Evolutionary conservation across 202 grass and related monocot genomes (phyloP), one percentile per base, ranked within the genome.

Genomic region (Setaria italica): DNA sequence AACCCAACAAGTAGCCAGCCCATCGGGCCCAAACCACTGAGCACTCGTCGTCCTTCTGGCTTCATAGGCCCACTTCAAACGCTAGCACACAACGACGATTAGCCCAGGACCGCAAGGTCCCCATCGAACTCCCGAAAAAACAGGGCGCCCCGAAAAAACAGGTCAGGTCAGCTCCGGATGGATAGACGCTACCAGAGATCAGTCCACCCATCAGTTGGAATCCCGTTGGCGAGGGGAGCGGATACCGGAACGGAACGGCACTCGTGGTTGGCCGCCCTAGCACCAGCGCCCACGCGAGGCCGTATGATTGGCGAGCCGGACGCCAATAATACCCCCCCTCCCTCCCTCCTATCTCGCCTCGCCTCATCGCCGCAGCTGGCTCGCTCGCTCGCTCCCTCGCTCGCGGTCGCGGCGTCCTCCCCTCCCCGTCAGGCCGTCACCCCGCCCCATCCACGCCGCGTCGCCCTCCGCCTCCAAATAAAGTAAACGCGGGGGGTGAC

Each of bases 381-480:
- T 32, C 85, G 7, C 41, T 34, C 43, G 6, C 43, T 10, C 43
- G 39, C 48, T 12, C 4, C 15, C 55, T 41, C 16, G 53, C 41
- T 67, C 60, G 71, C 82, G 60, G 72, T 43, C 82, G 82, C 72
- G 34, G 49, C 79, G 39, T 50, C 48, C 48, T 49, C 48, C 9
- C 55, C 49, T 32, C 78, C 29, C 74, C 62, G 72, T 25, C 25
- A 25, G 25, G 25, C 25, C 25, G 25, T 74, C 72, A 37, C 49
- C 32, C 71, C 48, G 30, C 37, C 41, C 25, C 83, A 84, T 80
- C 82, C 87, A 41, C 82, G 70, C 83, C 62, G 58, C 57, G 64
- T 85, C 83, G 37, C 47, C 47, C 65, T 49, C 78, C 41, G 37
- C 80, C 80, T 77, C 78, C 83, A 85, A 88, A 89, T 88, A 89